These are phyloP conservation scores for Trypanosoma avium DNA, from an alignment of 208 protist genomes.

Conservation along the genomic window DNA sequence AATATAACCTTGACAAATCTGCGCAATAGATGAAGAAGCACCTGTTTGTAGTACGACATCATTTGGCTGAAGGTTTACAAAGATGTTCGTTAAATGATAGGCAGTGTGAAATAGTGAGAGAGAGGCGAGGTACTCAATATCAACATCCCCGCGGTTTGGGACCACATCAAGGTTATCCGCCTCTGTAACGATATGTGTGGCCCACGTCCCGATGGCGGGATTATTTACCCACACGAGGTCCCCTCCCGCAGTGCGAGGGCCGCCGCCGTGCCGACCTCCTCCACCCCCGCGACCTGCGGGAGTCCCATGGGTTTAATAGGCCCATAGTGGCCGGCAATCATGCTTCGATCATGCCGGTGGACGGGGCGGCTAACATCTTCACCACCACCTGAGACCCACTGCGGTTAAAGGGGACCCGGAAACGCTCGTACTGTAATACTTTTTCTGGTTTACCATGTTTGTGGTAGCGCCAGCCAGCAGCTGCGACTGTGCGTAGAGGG, in stretches of 20 bases:
- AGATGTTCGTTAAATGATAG: conserved; percentile 94
- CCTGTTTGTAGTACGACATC: conserved; percentile 88
- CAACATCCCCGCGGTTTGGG: conserved; percentile 84
- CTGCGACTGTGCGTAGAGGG: conserved; percentile 72
- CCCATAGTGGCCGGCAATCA: conserved; percentile 90
- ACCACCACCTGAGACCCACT: conserved; percentile 86
- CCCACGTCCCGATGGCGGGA: conserved; percentile 88
- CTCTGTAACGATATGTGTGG: conserved; percentile 86
- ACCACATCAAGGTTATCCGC: conserved; percentile 86
- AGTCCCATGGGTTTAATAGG: conserved; percentile 31
- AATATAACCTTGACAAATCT: conserved; percentile 89
- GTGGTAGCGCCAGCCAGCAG: conserved; percentile 88
- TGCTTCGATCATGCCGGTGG: conserved; percentile 96
- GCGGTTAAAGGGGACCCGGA: conserved; percentile 84
- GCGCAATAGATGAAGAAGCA: conserved; percentile 79
- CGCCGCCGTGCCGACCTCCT: conserved; percentile 92
- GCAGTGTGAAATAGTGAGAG: conserved; percentile 96
- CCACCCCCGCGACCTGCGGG: conserved; percentile 53
- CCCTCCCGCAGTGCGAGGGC: conserved; percentile 76
- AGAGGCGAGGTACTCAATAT: conserved; percentile 93
- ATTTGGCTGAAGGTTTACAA: conserved; percentile 91
- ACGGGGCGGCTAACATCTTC: conserved; percentile 96
- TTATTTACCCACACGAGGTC: conserved; percentile 95
- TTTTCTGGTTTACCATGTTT: conserved; percentile 64
- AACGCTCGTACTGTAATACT: conserved; percentile 87